phyloP scores from a whole-genome alignment of 345 rosid species.

The Hibiscus syriacus region DNA sequence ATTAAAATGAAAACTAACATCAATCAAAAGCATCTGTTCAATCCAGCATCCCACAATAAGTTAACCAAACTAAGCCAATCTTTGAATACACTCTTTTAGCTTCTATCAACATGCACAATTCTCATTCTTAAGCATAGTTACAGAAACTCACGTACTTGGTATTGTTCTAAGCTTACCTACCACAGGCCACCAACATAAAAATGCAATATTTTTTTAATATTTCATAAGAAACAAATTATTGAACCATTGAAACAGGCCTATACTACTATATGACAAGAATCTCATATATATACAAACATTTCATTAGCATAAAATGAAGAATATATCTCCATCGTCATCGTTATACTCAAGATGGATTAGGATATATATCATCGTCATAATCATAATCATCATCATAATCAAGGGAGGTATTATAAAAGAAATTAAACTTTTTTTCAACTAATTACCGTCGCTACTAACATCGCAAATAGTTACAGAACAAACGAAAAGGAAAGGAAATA shows the following conservation, averaged over 20 bases:
- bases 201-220: neutral
- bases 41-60: neutral
- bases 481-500: neutral
- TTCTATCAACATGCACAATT: neutral
- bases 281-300: neutral
- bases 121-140: neutral
- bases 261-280: neutral
- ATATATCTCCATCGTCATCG: neutral
- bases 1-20: neutral
- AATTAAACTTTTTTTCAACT: neutral
- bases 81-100: neutral
- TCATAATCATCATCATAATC: neutral
- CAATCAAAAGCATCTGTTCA: neutral
- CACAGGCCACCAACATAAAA: neutral
- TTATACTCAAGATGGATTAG: neutral
- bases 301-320: neutral
- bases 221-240: neutral
- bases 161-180: neutral
- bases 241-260: neutral
- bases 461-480: neutral
- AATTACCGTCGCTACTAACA: too few species aligned
- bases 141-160: neutral
- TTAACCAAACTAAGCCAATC: neutral
- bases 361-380: neutral
- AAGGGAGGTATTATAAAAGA: neutral